These are phyloP conservation scores for Cryptococcus sp. DNA, from an alignment of 1,284 basidiomycete genomes.

Conservation along the genomic window DNA sequence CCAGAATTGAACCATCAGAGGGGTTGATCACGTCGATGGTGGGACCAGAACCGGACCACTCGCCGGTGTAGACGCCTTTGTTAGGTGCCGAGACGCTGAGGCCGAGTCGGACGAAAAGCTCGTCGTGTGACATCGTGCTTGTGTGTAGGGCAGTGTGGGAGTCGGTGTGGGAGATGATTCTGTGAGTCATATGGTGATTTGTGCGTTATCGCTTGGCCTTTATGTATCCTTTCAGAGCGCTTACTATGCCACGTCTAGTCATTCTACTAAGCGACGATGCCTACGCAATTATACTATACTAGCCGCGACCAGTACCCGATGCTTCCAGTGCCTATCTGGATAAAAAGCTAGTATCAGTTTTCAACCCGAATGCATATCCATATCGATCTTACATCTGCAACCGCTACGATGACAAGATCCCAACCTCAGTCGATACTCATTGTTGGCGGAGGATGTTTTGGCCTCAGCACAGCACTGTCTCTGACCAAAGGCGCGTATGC, in stretches of 20 bases:
- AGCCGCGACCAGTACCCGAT: too few species aligned
- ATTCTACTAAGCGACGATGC: too few species aligned
- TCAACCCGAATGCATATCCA: too few species aligned
- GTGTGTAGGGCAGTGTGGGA: too few species aligned
- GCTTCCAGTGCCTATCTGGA: too few species aligned
- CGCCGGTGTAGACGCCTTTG: slow-evolving; percentile 35
- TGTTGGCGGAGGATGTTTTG: slow-evolving; percentile 25
- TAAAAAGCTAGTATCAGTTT: too few species aligned
- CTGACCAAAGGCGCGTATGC: slow-evolving; percentile 16
- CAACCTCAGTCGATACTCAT: slow-evolving; percentile 4
- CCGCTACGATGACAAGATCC: slow-evolving; percentile 1
- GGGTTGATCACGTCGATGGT: slow-evolving; percentile 19
- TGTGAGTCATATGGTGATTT: too few species aligned
- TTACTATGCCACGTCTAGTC: too few species aligned
- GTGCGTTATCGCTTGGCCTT: too few species aligned
- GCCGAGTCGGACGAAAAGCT: slow-evolving; percentile 21
- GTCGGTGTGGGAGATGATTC: too few species aligned
- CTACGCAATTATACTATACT: too few species aligned
- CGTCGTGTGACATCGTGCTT: neutral
- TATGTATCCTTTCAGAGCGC: too few species aligned
- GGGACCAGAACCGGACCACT: slow-evolving; percentile 16
- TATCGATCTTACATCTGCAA: neutral
- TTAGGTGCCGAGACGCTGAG: slow-evolving; percentile 14
- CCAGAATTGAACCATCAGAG: slow-evolving; percentile 21
- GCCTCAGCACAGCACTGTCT: slow-evolving; percentile 20